Evolutionary conservation across 176 grass and related monocot species (phyloP).

Genomic region (Elaeis guineensis): DNA sequence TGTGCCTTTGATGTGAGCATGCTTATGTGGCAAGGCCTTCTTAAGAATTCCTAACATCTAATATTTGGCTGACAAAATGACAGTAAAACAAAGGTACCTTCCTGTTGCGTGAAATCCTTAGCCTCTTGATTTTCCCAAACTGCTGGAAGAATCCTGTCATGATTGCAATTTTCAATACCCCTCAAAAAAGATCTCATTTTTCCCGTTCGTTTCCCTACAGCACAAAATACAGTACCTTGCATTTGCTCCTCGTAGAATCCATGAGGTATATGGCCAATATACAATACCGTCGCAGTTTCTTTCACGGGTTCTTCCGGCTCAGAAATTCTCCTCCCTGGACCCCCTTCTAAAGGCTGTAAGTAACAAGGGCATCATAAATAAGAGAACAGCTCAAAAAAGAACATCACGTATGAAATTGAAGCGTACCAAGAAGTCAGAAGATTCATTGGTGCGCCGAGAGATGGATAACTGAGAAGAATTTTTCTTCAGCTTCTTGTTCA

Average conservation of each 20-base stretch:
- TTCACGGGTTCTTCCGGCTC: conserved; percentile 42
- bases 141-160: conserved; percentile 75
- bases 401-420: neutral
- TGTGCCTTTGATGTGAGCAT: too few species aligned
- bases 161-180: neutral
- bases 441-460: conserved; percentile 13
- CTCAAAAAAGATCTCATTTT: neutral
- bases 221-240: conserved; percentile 37
- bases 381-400: neutral
- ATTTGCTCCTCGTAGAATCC: conserved; percentile 97
- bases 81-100: conserved; percentile 33
- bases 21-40: too few species aligned
- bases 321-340: conserved; percentile 23
- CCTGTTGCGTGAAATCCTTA: conserved; percentile 64
- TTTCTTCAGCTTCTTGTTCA: conserved; percentile 32
- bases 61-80: too few species aligned
- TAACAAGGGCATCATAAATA: neutral
- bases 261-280: conserved; percentile 90
- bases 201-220: neutral
- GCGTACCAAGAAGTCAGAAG: conserved; percentile 30
- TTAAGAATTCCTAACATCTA: too few species aligned
- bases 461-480: conserved; percentile 13
- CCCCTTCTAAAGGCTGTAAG: conserved; percentile 64
- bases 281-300: conserved; percentile 55
- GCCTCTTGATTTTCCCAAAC: conserved; percentile 66